Conservation (phyloP, 1,284 basidiomycete species). For the Ustilago cynodontis region DNA sequence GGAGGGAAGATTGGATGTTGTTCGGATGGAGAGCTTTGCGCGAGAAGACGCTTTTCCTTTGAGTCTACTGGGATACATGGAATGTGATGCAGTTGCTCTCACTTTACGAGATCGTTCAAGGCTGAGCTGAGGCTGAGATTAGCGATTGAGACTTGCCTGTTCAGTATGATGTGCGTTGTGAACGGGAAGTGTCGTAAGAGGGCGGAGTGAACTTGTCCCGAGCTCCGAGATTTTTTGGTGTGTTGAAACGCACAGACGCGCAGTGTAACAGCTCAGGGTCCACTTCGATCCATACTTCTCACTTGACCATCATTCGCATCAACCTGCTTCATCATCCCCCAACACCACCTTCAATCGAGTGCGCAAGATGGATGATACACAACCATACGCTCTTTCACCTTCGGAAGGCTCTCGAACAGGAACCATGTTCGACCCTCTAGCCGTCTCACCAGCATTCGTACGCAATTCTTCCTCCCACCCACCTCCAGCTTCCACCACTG, state of each 20-base stretch:
- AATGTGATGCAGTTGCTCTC: not conserved
- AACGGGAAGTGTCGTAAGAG: not conserved
- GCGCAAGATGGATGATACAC: not conserved
- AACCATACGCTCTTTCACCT: not conserved
- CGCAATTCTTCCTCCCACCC: not conserved
- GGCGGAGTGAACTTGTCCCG: not conserved
- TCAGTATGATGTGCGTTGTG: not conserved
- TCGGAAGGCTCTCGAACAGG: not conserved
- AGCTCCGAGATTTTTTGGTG: not conserved
- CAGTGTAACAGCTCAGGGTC: too few relatives aligned
- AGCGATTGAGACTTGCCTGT: too few relatives aligned
- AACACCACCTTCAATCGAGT: not conserved
- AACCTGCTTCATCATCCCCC: not conserved
- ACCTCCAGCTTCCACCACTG: not conserved
- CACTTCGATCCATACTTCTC: too few relatives aligned
- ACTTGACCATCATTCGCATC: too few relatives aligned
- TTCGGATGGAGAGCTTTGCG: constrained; percentile 73
- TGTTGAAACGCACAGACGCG: too few relatives aligned
- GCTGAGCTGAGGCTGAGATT: not conserved
- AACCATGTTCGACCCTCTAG: constrained; percentile 15
- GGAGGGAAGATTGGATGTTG: constrained; percentile 83
- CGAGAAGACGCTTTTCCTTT: constrained; percentile 69
- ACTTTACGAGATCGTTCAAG: too few relatives aligned
- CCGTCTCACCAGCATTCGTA: constrained; percentile 25
- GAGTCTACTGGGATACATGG: not conserved